Conservation (phyloP, 2,329 filamentous ascomycete species). For the Trichophyton benhamiae region DNA sequence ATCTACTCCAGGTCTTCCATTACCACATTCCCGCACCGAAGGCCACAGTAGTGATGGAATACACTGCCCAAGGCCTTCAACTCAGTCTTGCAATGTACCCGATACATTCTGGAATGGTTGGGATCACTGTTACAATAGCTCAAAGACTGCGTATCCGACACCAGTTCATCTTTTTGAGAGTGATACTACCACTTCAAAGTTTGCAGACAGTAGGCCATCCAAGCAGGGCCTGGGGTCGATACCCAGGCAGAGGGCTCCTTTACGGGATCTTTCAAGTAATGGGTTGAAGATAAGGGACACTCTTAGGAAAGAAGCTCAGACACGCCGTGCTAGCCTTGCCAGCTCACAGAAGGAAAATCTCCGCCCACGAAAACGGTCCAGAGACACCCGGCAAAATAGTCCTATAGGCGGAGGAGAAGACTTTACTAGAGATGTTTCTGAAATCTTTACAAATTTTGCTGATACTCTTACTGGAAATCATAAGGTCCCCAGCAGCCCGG, state of each 20-base stretch:
- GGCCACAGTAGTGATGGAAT: background rate
- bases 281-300: conserved; percentile 21
- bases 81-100: background rate
- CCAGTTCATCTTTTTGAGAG: background rate
- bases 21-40: background rate
- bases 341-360: conserved; percentile 30
- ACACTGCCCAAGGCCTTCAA: background rate
- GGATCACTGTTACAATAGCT: background rate
- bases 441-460: background rate
- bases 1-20: background rate
- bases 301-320: conserved; percentile 31
- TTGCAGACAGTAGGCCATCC: background rate
- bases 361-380: conserved; percentile 19
- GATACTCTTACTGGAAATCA: too few species aligned
- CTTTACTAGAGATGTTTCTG: background rate
- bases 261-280: conserved; percentile 21
- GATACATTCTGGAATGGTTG: too few species aligned
- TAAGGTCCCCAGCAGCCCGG: too few species aligned
- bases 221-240: background rate
- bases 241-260: conserved; percentile 17
- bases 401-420: background rate
- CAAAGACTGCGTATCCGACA: background rate
- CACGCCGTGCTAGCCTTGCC: conserved; percentile 27
- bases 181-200: background rate
- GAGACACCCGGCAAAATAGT: background rate